A percentile compares a stretch with the other conserved stretches of the same genome.
phyloP scores from a whole-genome alignment of 208 protist genomes.

The Trypanosoma rangeli region DNA sequence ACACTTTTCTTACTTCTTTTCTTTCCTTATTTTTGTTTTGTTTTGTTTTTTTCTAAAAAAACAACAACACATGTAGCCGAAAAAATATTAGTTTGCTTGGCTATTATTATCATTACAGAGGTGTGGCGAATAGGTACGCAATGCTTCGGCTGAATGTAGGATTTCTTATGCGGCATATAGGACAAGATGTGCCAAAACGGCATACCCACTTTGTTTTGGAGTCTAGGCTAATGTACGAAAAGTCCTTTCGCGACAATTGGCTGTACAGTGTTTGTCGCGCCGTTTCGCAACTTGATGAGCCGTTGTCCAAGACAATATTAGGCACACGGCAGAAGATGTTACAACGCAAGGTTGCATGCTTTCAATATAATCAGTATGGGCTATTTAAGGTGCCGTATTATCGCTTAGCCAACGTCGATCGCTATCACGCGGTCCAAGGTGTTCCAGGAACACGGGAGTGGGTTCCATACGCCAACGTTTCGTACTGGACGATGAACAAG shows the following conservation, averaged over 20 bases:
- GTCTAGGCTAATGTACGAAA: slow-evolving; percentile 88
- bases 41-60: slow-evolving; percentile 5
- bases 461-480: slow-evolving; percentile 89
- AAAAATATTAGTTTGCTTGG: not conserved
- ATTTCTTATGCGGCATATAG: slow-evolving; percentile 79
- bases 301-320: slow-evolving; percentile 72
- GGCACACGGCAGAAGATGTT: slow-evolving; percentile 74
- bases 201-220: slow-evolving; percentile 88
- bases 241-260: slow-evolving; percentile 92
- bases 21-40: slow-evolving; percentile 2
- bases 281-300: slow-evolving; percentile 74
- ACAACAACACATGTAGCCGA: not conserved
- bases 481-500: slow-evolving; percentile 91
- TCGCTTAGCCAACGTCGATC: slow-evolving; percentile 83
- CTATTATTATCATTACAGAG: not conserved
- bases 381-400: slow-evolving; percentile 84
- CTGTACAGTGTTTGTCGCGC: slow-evolving; percentile 81
- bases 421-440: slow-evolving; percentile 81
- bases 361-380: slow-evolving; percentile 91
- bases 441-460: slow-evolving; percentile 82
- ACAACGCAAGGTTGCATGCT: slow-evolving; percentile 86
- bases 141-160: slow-evolving; percentile 46
- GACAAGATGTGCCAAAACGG: slow-evolving; percentile 83
- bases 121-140: not conserved
- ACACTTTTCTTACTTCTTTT: slow-evolving; percentile 27